These are phyloP conservation scores for Atkinsonella texensis DNA, from an alignment of 2,329 filamentous ascomycete species.

Conservation along the genomic window DNA sequence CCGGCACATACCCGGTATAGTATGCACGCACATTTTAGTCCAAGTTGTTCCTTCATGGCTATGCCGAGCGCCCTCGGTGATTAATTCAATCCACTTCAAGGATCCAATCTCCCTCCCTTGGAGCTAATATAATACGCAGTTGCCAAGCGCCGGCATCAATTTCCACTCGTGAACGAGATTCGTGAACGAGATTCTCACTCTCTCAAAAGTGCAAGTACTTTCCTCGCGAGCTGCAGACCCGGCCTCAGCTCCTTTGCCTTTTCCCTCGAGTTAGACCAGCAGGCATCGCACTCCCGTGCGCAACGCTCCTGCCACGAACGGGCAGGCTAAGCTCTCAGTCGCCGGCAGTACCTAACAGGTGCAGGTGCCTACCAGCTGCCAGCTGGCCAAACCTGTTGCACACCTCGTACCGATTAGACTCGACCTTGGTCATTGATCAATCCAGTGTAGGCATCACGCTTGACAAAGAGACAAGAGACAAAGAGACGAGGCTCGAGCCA, in stretches of 20 bases:
- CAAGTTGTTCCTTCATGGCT: neutral
- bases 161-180: neutral
- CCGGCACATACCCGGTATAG: too few species aligned
- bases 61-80: neutral
- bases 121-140: neutral
- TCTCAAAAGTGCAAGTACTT: neutral
- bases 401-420: neutral
- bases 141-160: neutral
- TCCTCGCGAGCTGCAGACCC: neutral
- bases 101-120: constrained; percentile 7
- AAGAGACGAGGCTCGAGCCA: neutral
- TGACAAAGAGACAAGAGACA: neutral
- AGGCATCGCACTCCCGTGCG: too few species aligned
- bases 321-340: too few species aligned
- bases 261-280: too few species aligned
- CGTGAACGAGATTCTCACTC: neutral
- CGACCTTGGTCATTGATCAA: neutral
- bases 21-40: neutral
- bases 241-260: neutral
- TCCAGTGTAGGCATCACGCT: neutral
- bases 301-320: neutral
- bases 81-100: neutral
- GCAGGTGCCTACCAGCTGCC: neutral
- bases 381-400: neutral
- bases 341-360: too few species aligned